Evolutionary conservation across 768 basidiomycete species (phyloP).

Genomic region (Royoungia palumana): DNA sequence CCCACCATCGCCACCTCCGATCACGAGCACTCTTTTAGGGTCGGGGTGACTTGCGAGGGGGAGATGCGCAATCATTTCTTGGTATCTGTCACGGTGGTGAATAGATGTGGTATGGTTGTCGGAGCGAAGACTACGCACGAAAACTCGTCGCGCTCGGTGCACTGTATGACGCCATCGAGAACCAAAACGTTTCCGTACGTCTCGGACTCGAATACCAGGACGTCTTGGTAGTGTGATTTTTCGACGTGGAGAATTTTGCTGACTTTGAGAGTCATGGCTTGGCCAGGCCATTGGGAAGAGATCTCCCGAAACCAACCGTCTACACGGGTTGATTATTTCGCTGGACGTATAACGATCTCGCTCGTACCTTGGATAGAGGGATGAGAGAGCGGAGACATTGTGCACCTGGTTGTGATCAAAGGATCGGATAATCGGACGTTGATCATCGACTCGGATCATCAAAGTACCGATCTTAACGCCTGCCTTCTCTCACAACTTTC

Average conservation of each 20-base stretch:
- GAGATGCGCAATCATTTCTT: conserved; percentile 98
- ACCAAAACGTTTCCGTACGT: conserved; percentile 97
- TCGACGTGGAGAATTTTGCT: conserved; percentile 93
- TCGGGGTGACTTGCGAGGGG: conserved; percentile 96
- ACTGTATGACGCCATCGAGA: conserved; percentile 93
- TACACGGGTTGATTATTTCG: conserved; percentile 23
- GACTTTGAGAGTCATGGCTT: conserved; percentile 96
- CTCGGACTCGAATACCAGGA: conserved; percentile 94
- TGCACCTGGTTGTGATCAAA: background rate
- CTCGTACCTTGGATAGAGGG: conserved; percentile 50
- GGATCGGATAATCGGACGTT: background rate
- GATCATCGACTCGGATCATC: conserved; percentile 1
- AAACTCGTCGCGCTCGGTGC: conserved; percentile 98
- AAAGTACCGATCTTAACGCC: background rate
- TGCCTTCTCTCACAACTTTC: too few relatives aligned
- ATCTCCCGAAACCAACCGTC: conserved; percentile 98
- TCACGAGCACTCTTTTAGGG: conserved; percentile 93
- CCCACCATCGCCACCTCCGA: conserved; percentile 97
- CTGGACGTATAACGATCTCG: background rate
- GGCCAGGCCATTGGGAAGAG: conserved; percentile 94
- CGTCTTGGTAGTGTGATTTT: conserved; percentile 92
- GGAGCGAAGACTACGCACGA: conserved; percentile 58
- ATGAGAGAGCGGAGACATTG: conserved; percentile 57
- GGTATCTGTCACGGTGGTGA: conserved; percentile 59
- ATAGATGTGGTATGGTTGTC: background rate